These are phyloP conservation scores for Phylloporus sp. DNA, from an alignment of 768 basidiomycete species.

Conservation along the genomic window DNA sequence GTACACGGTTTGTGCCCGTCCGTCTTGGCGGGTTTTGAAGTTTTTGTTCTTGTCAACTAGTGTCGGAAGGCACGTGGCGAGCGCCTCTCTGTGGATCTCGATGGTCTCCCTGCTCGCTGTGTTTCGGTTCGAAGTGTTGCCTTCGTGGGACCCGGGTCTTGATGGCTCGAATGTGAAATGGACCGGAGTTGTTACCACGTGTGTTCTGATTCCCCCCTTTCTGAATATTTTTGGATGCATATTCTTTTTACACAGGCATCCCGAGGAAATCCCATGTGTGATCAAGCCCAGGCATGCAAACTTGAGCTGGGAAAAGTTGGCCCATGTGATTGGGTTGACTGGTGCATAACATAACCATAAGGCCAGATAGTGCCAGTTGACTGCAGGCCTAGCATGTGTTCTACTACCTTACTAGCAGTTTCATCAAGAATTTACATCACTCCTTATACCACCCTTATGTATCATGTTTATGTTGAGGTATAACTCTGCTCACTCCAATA, in stretches of 20 bases:
- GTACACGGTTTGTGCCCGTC: neutral
- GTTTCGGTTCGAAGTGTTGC: constrained; percentile 2
- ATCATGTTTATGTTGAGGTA: no score
- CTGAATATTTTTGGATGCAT: neutral
- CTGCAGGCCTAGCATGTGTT: no score
- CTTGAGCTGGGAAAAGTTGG: constrained; percentile 11
- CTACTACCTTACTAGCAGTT: no score
- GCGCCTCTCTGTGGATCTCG: constrained; percentile 28
- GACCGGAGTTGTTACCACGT: constrained; percentile 10
- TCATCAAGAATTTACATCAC: no score
- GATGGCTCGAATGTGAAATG: constrained; percentile 6
- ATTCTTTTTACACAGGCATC: constrained; percentile 5
- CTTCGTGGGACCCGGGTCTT: neutral
- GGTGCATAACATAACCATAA: constrained; percentile 4
- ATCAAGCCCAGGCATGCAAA: constrained; percentile 7
- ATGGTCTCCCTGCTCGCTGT: constrained; percentile 8
- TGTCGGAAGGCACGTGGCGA: constrained; percentile 37
- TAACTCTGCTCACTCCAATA: no score
- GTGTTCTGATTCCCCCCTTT: neutral
- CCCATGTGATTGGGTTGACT: constrained; percentile 5
- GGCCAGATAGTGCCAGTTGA: no score
- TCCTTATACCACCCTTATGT: no score
- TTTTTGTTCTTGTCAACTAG: no score
- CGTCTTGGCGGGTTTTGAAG: neutral
- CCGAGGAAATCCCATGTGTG: constrained; percentile 8